Conservation (phyloP, 1,284 basidiomycete species). For the Naganishia sp. region DNA sequence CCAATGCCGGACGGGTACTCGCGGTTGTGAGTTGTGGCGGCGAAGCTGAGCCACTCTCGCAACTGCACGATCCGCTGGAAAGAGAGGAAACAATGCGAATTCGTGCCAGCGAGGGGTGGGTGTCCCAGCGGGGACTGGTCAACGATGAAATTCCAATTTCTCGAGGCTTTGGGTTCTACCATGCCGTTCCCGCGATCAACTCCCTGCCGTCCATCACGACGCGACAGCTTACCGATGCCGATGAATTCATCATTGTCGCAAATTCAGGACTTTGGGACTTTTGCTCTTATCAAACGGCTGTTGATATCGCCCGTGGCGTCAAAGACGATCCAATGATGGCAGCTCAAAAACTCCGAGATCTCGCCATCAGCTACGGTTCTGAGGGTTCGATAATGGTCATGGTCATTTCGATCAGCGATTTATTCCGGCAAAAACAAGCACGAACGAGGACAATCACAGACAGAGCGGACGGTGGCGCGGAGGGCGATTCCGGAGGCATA, state of each 20-base stretch:
- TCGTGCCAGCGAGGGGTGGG: constrained; percentile 90
- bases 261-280: constrained; percentile 93
- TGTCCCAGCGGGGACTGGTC: constrained; percentile 88
- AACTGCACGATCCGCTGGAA: constrained; percentile 88
- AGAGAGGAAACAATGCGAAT: constrained; percentile 81
- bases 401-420: constrained; percentile 82
- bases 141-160: constrained; percentile 92
- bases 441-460: constrained; percentile 21
- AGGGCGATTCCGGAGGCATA: constrained; percentile 39
- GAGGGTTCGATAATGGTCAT: constrained; percentile 96
- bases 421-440: constrained; percentile 62
- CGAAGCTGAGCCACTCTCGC: constrained; percentile 72
- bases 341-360: constrained; percentile 93
- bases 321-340: constrained; percentile 91
- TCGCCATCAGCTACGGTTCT: constrained; percentile 95
- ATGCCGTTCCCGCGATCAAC: constrained; percentile 87
- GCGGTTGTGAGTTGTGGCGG: constrained; percentile 85
- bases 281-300: constrained; percentile 92
- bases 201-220: constrained; percentile 76
- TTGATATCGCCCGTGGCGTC: constrained; percentile 90
- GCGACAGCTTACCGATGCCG: constrained; percentile 74
- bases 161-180: constrained; percentile 90
- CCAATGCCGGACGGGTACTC: constrained; percentile 85
- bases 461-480: constrained; percentile 43
- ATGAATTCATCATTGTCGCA: constrained; percentile 96